Conservation (phyloP, 345 rosid species). For the Pistacia vera region DNA sequence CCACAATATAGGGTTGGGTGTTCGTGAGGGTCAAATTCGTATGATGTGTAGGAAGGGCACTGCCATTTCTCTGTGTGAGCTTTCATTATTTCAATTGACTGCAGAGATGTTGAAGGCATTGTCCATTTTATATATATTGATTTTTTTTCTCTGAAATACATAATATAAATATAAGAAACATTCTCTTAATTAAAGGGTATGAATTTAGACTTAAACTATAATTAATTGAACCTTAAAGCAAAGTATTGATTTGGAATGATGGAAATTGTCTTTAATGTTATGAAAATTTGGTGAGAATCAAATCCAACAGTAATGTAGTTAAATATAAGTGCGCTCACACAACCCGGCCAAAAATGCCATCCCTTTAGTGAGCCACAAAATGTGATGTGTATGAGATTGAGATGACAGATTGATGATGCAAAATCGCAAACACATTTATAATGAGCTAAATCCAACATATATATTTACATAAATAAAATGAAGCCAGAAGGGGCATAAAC, state of each 20-base stretch:
- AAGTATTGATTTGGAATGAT: background rate
- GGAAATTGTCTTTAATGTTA: background rate
- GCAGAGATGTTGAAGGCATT: background rate
- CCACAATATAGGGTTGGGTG: conserved; percentile 16
- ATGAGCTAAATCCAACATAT: too few species aligned
- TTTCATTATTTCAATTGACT: background rate
- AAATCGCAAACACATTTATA: background rate
- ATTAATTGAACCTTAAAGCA: too few species aligned
- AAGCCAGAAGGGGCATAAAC: background rate
- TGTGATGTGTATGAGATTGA: conserved; percentile 3
- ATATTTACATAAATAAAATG: too few species aligned
- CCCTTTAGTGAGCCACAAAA: background rate
- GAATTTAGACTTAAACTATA: too few species aligned
- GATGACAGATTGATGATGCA: background rate
- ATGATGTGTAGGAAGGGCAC: conserved; percentile 15
- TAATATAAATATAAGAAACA: too few species aligned
- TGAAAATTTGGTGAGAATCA: background rate
- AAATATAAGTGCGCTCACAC: background rate
- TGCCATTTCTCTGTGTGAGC: background rate
- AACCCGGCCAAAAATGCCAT: background rate
- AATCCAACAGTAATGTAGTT: background rate
- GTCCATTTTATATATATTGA: background rate
- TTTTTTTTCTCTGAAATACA: too few species aligned
- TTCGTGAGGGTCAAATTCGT: conserved; percentile 20
- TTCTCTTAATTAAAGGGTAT: too few species aligned